Percentiles rank a stretch among this genome's conserved stretches.
These are phyloP conservation scores for Pleurotus giganteus DNA, from an alignment of 768 basidiomycete genomes.

Conservation along the genomic window DNA sequence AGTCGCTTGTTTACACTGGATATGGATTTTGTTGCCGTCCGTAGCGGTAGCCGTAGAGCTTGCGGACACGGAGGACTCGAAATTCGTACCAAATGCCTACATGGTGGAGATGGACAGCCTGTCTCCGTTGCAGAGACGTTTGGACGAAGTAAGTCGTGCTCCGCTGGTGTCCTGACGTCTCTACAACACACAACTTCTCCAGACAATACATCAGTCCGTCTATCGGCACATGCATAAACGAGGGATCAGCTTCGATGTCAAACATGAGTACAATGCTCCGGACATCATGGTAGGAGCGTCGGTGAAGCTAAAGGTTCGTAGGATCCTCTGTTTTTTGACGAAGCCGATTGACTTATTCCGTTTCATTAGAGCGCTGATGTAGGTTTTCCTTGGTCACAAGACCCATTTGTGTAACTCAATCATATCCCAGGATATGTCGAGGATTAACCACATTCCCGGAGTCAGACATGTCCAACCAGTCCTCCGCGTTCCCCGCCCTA, in stretches of 20 bases:
- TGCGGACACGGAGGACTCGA: not conserved
- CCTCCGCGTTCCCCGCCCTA: slow-evolving; percentile 34
- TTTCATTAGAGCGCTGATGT: not conserved
- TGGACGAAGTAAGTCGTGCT: not conserved
- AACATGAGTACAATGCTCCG: slow-evolving; percentile 48
- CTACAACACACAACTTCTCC: too few species aligned
- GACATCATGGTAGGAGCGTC: slow-evolving; percentile 61
- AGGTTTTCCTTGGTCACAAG: not conserved
- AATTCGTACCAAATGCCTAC: slow-evolving; percentile 3
- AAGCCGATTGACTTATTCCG: too few species aligned
- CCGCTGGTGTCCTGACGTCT: too few species aligned
- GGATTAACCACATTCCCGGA: slow-evolving; percentile 43
- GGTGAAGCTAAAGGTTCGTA: slow-evolving; percentile 44
- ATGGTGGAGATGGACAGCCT: slow-evolving; percentile 8
- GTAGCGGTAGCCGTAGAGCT: not conserved
- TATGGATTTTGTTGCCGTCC: too few species aligned
- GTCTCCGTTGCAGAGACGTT: not conserved
- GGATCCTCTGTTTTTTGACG: not conserved
- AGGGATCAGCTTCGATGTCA: slow-evolving; percentile 41
- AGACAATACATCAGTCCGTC: slow-evolving; percentile 36
- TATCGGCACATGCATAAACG: slow-evolving; percentile 45
- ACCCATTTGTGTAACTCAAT: not conserved
- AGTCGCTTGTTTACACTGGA: too few species aligned
- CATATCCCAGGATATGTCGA: slow-evolving; percentile 35
- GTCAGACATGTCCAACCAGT: slow-evolving; percentile 60